Evolutionary conservation across 352 stramenopile genomes (phyloP).

Genomic region (Aphanomyces astaci): DNA sequence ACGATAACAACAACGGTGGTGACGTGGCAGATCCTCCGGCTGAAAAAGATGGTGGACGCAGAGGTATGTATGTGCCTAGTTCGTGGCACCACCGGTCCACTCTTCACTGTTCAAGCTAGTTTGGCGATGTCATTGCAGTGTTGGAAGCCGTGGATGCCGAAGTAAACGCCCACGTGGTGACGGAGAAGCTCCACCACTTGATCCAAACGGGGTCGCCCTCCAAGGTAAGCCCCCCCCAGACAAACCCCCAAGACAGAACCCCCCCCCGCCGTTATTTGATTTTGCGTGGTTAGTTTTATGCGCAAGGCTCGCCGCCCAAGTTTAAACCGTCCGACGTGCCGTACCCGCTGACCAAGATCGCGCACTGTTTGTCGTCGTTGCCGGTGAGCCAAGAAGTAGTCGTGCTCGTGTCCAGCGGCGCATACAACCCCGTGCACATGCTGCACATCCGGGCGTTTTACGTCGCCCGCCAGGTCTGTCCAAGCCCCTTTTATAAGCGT

Average conservation of each 20-base stretch:
- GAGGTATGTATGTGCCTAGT: slow-evolving; percentile 25
- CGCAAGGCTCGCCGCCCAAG: slow-evolving; percentile 28
- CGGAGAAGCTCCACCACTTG: slow-evolving; percentile 33
- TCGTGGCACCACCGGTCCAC: neutral
- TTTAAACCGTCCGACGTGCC: slow-evolving; percentile 54
- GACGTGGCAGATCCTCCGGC: slow-evolving; percentile 36
- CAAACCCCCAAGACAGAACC: no score
- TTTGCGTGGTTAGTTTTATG: slow-evolving; percentile 8
- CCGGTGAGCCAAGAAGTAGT: slow-evolving; percentile 39
- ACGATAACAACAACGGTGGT: neutral
- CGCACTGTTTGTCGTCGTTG: slow-evolving; percentile 49
- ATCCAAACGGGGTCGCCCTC: slow-evolving; percentile 48
- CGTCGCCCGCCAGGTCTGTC: slow-evolving; percentile 40
- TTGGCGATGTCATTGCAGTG: slow-evolving; percentile 61
- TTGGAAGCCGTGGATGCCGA: slow-evolving; percentile 43
- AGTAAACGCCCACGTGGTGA: slow-evolving; percentile 27
- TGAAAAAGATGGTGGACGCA: slow-evolving; percentile 67
- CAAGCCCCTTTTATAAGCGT: neutral
- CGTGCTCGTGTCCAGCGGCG: slow-evolving; percentile 60
- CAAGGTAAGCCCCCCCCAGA: slow-evolving; percentile 39
- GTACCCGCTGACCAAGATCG: slow-evolving; percentile 64
- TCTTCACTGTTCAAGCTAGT: neutral
- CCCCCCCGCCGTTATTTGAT: no score
- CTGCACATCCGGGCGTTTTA: slow-evolving; percentile 70
- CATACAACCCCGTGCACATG: slow-evolving; percentile 76